Conservation (phyloP, 257 asterid species). For the Solanum pimpinellifolium region DNA sequence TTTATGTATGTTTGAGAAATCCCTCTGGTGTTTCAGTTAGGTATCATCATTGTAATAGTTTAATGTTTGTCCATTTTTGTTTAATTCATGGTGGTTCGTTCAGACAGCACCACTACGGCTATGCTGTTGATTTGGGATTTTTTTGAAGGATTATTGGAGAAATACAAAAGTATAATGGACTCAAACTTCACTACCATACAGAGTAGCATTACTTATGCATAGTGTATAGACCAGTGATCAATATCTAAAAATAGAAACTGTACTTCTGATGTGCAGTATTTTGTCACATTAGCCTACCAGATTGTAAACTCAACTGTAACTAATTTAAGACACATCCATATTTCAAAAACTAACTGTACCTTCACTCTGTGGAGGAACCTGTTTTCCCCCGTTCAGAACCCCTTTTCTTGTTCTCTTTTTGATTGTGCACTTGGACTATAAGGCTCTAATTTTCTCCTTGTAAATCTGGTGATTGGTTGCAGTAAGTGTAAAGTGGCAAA, state of each 20-base stretch:
- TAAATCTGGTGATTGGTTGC: slow-evolving; percentile 13
- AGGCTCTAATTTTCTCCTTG: not conserved
- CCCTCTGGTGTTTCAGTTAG: not conserved
- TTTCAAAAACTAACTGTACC: not conserved
- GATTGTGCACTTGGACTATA: not conserved
- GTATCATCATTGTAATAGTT: not conserved
- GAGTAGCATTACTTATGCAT: not conserved
- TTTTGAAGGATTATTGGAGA: not conserved
- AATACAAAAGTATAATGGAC: not conserved
- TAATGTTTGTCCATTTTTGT: not conserved
- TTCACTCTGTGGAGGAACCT: not conserved
- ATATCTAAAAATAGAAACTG: not conserved
- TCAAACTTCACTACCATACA: not conserved
- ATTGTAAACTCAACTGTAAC: not conserved
- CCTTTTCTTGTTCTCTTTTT: not conserved
- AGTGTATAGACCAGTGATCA: not conserved
- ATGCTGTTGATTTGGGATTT: not conserved
- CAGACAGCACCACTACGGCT: not conserved
- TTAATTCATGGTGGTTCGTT: not conserved
- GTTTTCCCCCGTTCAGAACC: not conserved
- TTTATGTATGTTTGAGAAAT: not conserved
- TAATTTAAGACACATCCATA: not conserved
- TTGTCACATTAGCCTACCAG: not conserved
- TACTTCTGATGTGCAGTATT: not conserved
- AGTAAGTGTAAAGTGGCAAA: slow-evolving; percentile 99